phyloP scores from a whole-genome alignment of 2,329 filamentous ascomycete species.

The Fusarium fracticaudum region DNA sequence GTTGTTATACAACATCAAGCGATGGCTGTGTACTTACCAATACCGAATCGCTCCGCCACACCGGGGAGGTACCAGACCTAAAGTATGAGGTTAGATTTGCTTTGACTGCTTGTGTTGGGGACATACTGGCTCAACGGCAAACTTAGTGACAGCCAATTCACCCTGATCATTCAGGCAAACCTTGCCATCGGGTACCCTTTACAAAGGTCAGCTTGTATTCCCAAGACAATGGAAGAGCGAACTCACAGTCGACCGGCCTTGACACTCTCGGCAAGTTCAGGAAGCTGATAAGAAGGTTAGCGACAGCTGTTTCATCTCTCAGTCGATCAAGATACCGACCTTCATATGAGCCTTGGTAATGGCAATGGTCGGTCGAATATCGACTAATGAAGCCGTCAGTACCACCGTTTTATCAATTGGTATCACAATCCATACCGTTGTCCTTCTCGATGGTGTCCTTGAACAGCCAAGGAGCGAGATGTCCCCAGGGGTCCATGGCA shows the following conservation, averaged over 20 bases:
- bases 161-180: constrained; percentile 88
- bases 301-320: not conserved
- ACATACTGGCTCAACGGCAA: constrained; percentile 91
- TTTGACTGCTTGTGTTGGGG: not conserved
- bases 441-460: constrained; percentile 81
- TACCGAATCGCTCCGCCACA: constrained; percentile 92
- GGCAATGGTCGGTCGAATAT: constrained; percentile 90
- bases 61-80: constrained; percentile 83
- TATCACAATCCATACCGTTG: constrained; percentile 57
- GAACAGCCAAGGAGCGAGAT: constrained; percentile 85
- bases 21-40: constrained; percentile 61
- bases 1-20: not conserved
- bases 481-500: constrained; percentile 94
- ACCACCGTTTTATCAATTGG: not conserved
- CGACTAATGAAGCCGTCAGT: constrained; percentile 59
- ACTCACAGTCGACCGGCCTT: constrained; percentile 75
- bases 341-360: constrained; percentile 96
- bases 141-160: constrained; percentile 93
- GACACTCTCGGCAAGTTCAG: constrained; percentile 91
- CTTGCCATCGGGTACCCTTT: constrained; percentile 78
- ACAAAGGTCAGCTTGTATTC: constrained; percentile 18
- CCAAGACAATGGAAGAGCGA: no score
- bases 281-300: constrained; percentile 61
- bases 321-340: constrained; percentile 44
- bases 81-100: not conserved